Evolutionary conservation across 306 rosid genomes (phyloP).

Genomic region (Quillaja saponaria): DNA sequence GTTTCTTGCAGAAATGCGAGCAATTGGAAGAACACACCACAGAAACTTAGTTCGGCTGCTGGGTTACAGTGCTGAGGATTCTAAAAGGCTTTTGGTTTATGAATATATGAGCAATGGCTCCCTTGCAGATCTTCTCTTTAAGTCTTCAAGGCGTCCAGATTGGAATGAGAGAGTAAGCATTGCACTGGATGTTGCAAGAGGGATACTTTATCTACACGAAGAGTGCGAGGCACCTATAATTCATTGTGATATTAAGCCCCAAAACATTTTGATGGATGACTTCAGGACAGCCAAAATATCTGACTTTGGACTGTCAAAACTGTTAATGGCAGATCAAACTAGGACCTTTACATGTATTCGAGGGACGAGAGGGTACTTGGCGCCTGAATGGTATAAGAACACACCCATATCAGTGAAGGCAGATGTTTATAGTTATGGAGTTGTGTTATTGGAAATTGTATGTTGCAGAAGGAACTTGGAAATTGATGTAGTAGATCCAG

Average conservation of each 20-base stretch:
- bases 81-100: conserved; percentile 46
- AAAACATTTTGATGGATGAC: conserved; percentile 49
- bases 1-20: conserved; percentile 40
- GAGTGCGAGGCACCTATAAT: conserved; percentile 39
- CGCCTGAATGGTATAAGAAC: conserved; percentile 44
- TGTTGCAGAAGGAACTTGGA: conserved; percentile 44
- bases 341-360: conserved; percentile 36
- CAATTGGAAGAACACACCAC: conserved; percentile 43
- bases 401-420: conserved; percentile 39
- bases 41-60: conserved; percentile 41
- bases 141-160: conserved; percentile 14
- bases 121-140: conserved; percentile 41
- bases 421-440: conserved; percentile 47
- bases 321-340: conserved; percentile 42
- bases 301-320: conserved; percentile 42
- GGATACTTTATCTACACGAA: conserved; percentile 43
- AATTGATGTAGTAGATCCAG: too few relatives aligned
- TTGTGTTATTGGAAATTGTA: conserved; percentile 31
- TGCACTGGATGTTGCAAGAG: conserved; percentile 42
- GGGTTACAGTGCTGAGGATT: conserved; percentile 38
- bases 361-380: conserved; percentile 47
- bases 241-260: conserved; percentile 46
- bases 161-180: conserved; percentile 45
- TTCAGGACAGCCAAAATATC: conserved; percentile 41
- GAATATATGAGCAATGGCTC: conserved; percentile 50